phyloP scores from a whole-genome alignment of 2,329 filamentous ascomycete species.

The Aspergillus ruber region DNA sequence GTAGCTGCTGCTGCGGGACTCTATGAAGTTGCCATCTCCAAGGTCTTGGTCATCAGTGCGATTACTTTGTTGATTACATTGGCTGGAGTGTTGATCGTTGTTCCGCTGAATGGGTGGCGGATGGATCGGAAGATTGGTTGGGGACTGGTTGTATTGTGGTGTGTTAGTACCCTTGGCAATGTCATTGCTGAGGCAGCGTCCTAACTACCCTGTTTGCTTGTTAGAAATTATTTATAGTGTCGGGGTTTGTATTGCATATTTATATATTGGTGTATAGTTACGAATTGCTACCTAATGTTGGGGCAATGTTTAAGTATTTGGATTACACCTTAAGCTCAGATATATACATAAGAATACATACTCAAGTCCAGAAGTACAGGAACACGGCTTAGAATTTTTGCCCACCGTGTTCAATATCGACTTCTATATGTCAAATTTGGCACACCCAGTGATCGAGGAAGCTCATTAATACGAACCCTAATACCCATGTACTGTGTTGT shows the following conservation, averaged over 20 bases:
- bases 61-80: constrained; percentile 78
- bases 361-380: too few species aligned
- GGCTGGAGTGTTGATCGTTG: constrained; percentile 66
- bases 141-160: constrained; percentile 74
- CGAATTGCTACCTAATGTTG: not conserved
- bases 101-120: constrained; percentile 80
- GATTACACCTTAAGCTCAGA: too few species aligned
- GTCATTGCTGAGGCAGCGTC: constrained; percentile 64
- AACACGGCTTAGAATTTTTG: too few species aligned
- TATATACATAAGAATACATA: too few species aligned
- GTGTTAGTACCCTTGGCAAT: constrained; percentile 71
- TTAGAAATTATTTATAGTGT: not conserved
- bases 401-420: too few species aligned
- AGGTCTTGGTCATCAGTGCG: constrained; percentile 77
- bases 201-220: constrained; percentile 7
- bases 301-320: not conserved
- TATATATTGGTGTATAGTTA: not conserved
- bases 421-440: too few species aligned
- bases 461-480: too few species aligned
- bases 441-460: too few species aligned
- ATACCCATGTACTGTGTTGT: too few species aligned
- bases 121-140: constrained; percentile 78
- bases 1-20: constrained; percentile 38
- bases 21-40: constrained; percentile 77
- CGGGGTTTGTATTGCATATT: not conserved